Percentiles rank a stretch among this genome's conserved stretches.
Evolutionary conservation across 148 eudicot genomes (phyloP).

Genomic region (Arctostaphylos glauca): DNA sequence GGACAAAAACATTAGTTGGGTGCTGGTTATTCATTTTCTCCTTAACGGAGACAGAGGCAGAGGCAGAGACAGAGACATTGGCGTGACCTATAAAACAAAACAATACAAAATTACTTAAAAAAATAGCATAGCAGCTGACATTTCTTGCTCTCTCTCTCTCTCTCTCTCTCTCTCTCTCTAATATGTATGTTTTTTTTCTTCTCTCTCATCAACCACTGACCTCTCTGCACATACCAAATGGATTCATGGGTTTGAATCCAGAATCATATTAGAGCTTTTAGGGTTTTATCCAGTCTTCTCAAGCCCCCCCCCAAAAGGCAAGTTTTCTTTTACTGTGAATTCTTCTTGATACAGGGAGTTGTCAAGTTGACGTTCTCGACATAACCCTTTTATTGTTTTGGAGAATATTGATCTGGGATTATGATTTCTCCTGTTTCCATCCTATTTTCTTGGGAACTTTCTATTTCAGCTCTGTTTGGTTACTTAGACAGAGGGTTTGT

Average conservation of each 20-base stretch:
- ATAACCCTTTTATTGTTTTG: not conserved
- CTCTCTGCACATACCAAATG: conserved; percentile 24
- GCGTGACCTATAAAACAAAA: conserved; percentile 11
- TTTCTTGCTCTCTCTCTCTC: not conserved
- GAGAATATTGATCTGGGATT: not conserved
- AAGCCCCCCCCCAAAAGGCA: not conserved
- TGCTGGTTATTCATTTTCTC: not conserved
- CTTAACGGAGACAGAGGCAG: not conserved
- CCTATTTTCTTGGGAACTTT: conserved; percentile 5
- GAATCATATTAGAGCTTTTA: conserved; percentile 15
- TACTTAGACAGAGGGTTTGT: not conserved
- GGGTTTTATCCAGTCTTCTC: conserved; percentile 18
- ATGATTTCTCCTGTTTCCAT: not conserved
- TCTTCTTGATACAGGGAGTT: not conserved
- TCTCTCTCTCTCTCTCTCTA: not conserved
- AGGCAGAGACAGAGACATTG: not conserved
- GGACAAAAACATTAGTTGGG: no score
- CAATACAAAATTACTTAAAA: not conserved
- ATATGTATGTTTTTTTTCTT: not conserved
- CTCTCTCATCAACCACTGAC: conserved; percentile 20
- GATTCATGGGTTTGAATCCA: conserved; percentile 28
- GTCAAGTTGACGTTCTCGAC: conserved; percentile 2
- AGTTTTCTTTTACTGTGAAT: conserved; percentile 12
- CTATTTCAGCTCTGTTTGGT: not conserved
- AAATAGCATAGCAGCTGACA: not conserved